Percentiles rank a stretch among this genome's conserved stretches.
These are phyloP conservation scores for Penicillium sp. DNA, from an alignment of 2,329 filamentous ascomycete genomes.

Conservation along the genomic window DNA sequence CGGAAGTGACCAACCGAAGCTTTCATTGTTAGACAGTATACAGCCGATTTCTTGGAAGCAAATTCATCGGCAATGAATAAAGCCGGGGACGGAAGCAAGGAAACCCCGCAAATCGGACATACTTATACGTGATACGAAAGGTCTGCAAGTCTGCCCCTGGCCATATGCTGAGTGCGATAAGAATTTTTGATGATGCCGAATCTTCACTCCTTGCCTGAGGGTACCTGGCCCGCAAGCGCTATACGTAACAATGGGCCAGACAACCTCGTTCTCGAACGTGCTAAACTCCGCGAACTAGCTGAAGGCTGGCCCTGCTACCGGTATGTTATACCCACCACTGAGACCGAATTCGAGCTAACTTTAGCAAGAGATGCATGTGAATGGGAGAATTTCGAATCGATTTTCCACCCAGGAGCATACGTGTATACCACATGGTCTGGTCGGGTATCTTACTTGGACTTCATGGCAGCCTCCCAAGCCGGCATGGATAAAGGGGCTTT, in stretches of 20 bases:
- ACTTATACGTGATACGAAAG: background rate
- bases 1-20: background rate
- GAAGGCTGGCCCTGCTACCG: constrained; percentile 54
- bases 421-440: constrained; percentile 57
- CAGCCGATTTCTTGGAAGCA: background rate
- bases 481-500: constrained; percentile 56
- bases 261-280: constrained; percentile 46
- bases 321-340: constrained; percentile 19
- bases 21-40: background rate
- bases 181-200: constrained; percentile 31
- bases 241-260: constrained; percentile 53
- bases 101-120: background rate
- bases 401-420: constrained; percentile 51
- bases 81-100: background rate
- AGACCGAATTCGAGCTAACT: background rate
- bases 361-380: constrained; percentile 49
- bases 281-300: constrained; percentile 51
- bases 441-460: constrained; percentile 43
- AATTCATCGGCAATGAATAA: constrained; percentile 2
- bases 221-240: constrained; percentile 39
- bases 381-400: constrained; percentile 54
- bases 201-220: constrained; percentile 38
- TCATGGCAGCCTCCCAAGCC: constrained; percentile 53
- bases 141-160: background rate
- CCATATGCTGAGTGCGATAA: background rate